phyloP scores from a whole-genome alignment of 805 yeast genomes.

The Candida odintsovae region DNA sequence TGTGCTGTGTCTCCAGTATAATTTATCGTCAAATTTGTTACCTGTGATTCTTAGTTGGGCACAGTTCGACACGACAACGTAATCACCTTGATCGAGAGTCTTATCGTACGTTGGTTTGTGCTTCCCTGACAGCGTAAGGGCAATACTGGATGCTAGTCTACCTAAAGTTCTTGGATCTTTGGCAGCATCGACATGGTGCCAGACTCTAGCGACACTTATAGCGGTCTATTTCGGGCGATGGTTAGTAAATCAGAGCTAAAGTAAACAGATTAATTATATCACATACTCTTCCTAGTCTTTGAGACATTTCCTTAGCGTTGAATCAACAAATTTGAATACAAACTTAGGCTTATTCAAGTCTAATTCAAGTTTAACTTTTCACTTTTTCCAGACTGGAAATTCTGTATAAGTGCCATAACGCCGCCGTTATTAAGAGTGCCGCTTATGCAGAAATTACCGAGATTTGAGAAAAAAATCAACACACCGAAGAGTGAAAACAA shows the following conservation, averaged over 20 bases:
- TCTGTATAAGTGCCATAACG: not conserved
- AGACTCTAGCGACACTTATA: constrained; percentile 72
- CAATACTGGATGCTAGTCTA: constrained; percentile 84
- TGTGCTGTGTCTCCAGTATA: constrained; percentile 84
- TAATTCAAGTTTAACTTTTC: not conserved
- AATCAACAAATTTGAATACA: not conserved
- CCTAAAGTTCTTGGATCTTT: constrained; percentile 83
- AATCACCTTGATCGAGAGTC: constrained; percentile 87
- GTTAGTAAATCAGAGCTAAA: not conserved
- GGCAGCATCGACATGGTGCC: constrained; percentile 96
- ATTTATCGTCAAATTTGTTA: constrained; percentile 70
- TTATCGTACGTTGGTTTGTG: constrained; percentile 88
- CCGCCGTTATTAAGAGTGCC: not conserved
- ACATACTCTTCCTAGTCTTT: constrained; percentile 24
- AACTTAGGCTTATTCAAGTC: not conserved
- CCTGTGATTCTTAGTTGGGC: constrained; percentile 79
- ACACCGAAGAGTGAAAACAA: not conserved
- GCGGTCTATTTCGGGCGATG: constrained; percentile 39
- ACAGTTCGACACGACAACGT: constrained; percentile 94
- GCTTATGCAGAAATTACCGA: not conserved
- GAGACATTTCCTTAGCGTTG: constrained; percentile 16
- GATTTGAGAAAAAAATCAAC: not conserved
- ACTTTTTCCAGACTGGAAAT: constrained; percentile 1
- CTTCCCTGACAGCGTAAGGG: constrained; percentile 88
- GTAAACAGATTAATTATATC: too few species aligned